Base-by-base conservation (phyloP, 192 early-diverging fungal genomes). In the Physocladia obscura region DNA sequence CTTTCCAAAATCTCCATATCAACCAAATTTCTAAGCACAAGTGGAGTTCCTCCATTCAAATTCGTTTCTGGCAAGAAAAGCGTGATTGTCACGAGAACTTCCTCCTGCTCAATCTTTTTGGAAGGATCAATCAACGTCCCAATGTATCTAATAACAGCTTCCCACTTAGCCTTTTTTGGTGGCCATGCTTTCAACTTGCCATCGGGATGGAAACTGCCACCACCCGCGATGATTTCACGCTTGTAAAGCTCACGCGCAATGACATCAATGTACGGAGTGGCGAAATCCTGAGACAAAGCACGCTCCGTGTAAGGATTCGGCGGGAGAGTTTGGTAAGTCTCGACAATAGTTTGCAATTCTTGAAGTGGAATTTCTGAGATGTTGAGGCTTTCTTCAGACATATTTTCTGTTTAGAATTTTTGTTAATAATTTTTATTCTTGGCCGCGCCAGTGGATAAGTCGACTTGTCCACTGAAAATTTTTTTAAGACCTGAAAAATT, bases 1-100 rank as follows among this genome's bases (percentile, higher is more conserved):
- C 60, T 38, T 27, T 62, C 60, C 40, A 62, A 47, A 36, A 62
- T 62, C 36, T 27, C 37, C 60, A 62, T 62, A 62, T 62, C 60
- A 37, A 62, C 60, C 60, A 62, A 62, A 62, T 47, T 62, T 29
- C 60, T 38, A 17, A 62, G 32, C 27, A 62, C 31, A 13, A 17
- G 15, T 36, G 26, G 0, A n/a, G n/a, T n/a, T n/a, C n/a, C n/a
- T n/a, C 38, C 38, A 1, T 15, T 19, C 39, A 21, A 15, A 6
- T 6, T 21, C 11, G 22, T 21, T 11, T 5, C 50, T 21, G 50
- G 50, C 50, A 52, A 21, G 17, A 47, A 21, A 36, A 47, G 48
- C n/a, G n/a, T 19, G 32, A 62, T 62, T 2, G 27, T 13, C 17
- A 0, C 22, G 15, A 62, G 22, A 4, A 47, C 60, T 32, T 62